Evolutionary conservation across 768 basidiomycete genomes (phyloP), one percentile per base, ranked within the genome.

Genomic region (Kwoniella newhampshirensis): DNA sequence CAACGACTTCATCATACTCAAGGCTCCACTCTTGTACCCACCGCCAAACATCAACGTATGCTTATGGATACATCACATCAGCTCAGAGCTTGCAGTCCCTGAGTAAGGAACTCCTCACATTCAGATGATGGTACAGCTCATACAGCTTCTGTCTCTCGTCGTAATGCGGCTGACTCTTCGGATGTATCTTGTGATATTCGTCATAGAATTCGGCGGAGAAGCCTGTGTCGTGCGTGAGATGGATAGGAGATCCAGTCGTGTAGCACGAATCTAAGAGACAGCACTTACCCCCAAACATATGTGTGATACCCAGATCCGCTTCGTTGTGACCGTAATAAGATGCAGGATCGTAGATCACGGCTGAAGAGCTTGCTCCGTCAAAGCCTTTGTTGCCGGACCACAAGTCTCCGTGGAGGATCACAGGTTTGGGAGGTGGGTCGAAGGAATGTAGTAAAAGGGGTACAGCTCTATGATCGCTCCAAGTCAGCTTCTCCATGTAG

Each of bases 381-480:
- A 50, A 64, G 3, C 71, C 68, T 18, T 63, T 70, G 51, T 77
- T 77, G 12, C 76, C 76, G 1, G 73, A 75, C 75, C 76, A 77
- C 5, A 75, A 62, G 45, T 77, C 76, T 27, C 76, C 76, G 41
- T 77, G 76, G 1, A 71, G 57, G 32, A 77, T 68, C n/a, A 73
- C 68, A 2, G 74, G 74, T 53, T 63, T 48, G 0, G 73, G 62
- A 0, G 53, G 12, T 4, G 73, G 73, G 9, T 55, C 26, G 47
- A 71, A 51, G 8, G 58, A 32, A 12, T 25, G 17, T 28, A 75
- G 55, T 2, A 75, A 50, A 1, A 71, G 48, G 0, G 71, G 71
- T 3, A 75, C 36, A 7, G 56, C 68, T 48, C 73, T 74, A 50
- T 7, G 32, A 25, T 41, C n/a, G 4, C 35, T 27, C 40, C 7